Conservation (phyloP, 306 rosid species). For the Cucumis sativus region Cucumber_9930_V3 NC_026657.2:14208501-14209000, state of each 20-base stretch:
- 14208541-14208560: conserved; percentile 14
- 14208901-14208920: conserved; percentile 65
- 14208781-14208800: background rate
- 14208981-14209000: conserved; percentile 57
- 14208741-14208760: conserved; percentile 76
- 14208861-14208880: conserved; percentile 27
- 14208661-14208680: conserved; percentile 63
- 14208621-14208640: conserved; percentile 52
- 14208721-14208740: conserved; percentile 91
- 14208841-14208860: background rate
- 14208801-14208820: background rate
- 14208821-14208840: background rate
- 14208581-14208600: background rate
- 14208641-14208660: conserved; percentile 67
- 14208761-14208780: conserved; percentile 39
- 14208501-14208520: background rate
- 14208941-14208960: conserved; percentile 70
- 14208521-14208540: background rate
- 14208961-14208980: conserved; percentile 35
- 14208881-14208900: conserved; percentile 61
- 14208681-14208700: conserved; percentile 45
- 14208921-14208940: conserved; percentile 63
- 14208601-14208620: conserved; percentile 3
- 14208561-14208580: conserved; percentile 11
- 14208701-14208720: conserved; percentile 58